Percentiles rank a stretch among this genome's conserved stretches.
Evolutionary conservation across 305 asterid genomes (phyloP).

Genomic region (Solanum hybrid): DNA sequence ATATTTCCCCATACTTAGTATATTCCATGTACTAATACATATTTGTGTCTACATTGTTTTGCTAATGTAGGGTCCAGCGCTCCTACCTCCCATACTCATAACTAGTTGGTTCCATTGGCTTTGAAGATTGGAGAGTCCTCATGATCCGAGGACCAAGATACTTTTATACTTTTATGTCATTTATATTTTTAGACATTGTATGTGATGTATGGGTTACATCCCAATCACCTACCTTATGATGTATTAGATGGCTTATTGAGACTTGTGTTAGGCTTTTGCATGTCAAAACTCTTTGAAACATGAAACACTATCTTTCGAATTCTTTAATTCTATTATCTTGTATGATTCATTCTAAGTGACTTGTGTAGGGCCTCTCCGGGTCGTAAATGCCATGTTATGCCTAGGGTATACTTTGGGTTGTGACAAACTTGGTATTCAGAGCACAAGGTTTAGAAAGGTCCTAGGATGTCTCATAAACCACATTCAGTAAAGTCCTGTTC

Average conservation of each 20-base stretch:
- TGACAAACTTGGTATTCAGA: background rate
- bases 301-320: background rate
- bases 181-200: background rate
- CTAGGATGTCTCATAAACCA: background rate
- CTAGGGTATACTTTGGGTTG: background rate
- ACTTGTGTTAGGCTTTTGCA: background rate
- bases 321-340: background rate
- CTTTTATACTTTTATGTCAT: background rate
- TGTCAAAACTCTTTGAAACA: background rate
- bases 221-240: background rate
- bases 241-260: background rate
- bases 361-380: background rate
- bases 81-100: background rate
- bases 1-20: background rate
- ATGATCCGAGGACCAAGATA: background rate
- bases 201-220: background rate
- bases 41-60: background rate
- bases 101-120: background rate
- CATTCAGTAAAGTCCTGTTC: too few relatives aligned
- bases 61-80: background rate
- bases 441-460: background rate
- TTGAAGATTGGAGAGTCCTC: background rate
- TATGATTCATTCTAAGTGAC: background rate
- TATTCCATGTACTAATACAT: background rate
- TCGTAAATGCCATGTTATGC: background rate